Base-by-base conservation (phyloP, 441 rosid genomes). In the Bruguiera hainesii region DNA sequence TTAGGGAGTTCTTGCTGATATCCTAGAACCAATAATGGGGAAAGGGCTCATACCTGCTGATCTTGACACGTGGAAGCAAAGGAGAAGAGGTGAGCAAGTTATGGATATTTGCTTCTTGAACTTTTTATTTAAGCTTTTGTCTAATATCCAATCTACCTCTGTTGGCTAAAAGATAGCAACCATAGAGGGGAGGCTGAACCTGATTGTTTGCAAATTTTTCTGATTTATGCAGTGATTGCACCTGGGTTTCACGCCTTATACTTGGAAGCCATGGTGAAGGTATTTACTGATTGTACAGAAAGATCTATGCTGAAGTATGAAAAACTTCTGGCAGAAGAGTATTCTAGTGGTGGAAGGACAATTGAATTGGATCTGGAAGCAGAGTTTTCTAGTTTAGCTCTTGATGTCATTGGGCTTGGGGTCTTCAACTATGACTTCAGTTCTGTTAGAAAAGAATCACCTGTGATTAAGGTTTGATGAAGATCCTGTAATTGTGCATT, bases 41-140 rank as follows among this genome's bases (percentile, higher is more conserved):
- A 94, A 89, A 78, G 98, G 98, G 71, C 89, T 94, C 74, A 89
- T 94, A 77, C 98, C 97, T 61, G 98, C 98, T 48, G 96, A 94
- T 62, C 88, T 87, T 21, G 96, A 82, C 64, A 87, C 96, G 26
- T 89, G 98, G 97, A 94, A 89, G 81, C 84, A 83, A 74, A 87
- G 98, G 80, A 88, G 97, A 86, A 87, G 92, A 91, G 96, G 97
- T 91, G 75, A 77, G 77, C 18, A 33, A 73, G 46, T 39, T 20
- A n/a, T 52, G 16, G 46, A 37, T 65, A 10, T 39, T 26, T 13
- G 30, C 48, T 63, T 60, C 53, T 28, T 19, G 30, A 33, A 20
- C 16, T 60, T 61, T 66, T 39, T 5, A 37, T 13, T 52, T 60
- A 3, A 18, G 50, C 26, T 10, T 29, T 21, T 58, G n/a, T 21